Base-by-base conservation (phyloP, 1,284 basidiomycete species). In the Albatrellus sp. region DNA sequence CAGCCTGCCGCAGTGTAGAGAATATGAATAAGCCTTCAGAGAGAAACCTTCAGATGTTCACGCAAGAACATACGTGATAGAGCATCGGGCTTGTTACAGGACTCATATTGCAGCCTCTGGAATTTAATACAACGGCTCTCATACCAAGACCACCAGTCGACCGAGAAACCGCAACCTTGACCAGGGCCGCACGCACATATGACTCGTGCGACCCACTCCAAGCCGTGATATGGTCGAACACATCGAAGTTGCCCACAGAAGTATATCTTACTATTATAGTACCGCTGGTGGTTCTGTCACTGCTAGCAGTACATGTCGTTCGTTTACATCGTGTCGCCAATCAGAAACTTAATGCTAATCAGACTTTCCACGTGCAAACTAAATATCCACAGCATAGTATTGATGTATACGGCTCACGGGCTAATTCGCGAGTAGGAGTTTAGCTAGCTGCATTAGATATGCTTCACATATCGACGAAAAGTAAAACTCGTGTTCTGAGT, bases 401-500 rank as follows among this genome's bases (percentile, higher is more conserved):
- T 7, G 12, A 11, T 28, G 36, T 17, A 38, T 37, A n/a, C 16
- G 16, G 35, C 4, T 2, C 35, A 19, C 10, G 6, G 12, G 35
- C 19, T 37, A 24, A 24, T 24, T 7, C 3, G 42, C 16, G n/a
- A 16, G 13, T 3, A 44, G n/a, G 17, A 44, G 14, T 7, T 17
- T 20, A 11, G 43, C 28, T 10, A 52, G 31, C 9, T 56, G 53
- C 47, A 64, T 50, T 19, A 76, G 50, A 50, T 72, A 65, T 35
- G 67, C 73, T 61, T 96, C 90, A 49, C 87, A 86, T 16, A 97
- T 87, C 5, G 85, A 80, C 29, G 89, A 90, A 56, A 96, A 93
- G 61, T 91, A 96, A 61, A 94, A 97, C 54, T 92, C 89, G 57
- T 94, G 90, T 57, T 88, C 84, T 3, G 84, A 81, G 54, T 87